Conservation (phyloP, 805 yeast genomes). For the Candida lessepsii region DNA sequence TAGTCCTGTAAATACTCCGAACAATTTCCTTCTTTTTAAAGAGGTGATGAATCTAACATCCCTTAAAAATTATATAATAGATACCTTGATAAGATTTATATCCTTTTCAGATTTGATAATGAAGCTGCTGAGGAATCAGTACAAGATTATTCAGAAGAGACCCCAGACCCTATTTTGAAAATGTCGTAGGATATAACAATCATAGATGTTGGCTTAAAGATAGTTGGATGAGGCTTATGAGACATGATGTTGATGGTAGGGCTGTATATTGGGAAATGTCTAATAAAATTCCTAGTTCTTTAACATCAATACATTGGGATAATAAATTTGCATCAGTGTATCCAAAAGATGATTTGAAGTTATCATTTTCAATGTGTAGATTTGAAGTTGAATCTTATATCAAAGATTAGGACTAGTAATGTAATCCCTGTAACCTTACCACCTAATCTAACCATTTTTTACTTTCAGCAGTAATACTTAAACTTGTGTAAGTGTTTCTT, state of each 20-base stretch:
- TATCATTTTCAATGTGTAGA: constrained; percentile 89
- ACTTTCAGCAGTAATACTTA: no score
- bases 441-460: no score
- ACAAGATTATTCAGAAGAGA: constrained; percentile 73
- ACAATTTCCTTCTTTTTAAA: constrained; percentile 73
- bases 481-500: no score
- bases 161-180: constrained; percentile 91
- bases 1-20: constrained; percentile 75
- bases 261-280: constrained; percentile 91
- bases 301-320: constrained; percentile 76
- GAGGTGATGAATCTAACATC: constrained; percentile 57
- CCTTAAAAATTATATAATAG: constrained; percentile 83
- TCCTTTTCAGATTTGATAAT: constrained; percentile 71
- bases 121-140: constrained; percentile 75
- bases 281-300: constrained; percentile 72
- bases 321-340: constrained; percentile 83
- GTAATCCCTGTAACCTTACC: no score
- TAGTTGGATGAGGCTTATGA: constrained; percentile 82
- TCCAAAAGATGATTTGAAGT: constrained; percentile 84
- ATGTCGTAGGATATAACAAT: constrained; percentile 80
- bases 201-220: constrained; percentile 95
- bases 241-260: constrained; percentile 90
- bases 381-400: no score
- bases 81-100: constrained; percentile 77
- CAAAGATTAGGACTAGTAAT: no score